Evolutionary conservation across 106 monocot species (phyloP).

Genomic region (Acorus calamus): DNA sequence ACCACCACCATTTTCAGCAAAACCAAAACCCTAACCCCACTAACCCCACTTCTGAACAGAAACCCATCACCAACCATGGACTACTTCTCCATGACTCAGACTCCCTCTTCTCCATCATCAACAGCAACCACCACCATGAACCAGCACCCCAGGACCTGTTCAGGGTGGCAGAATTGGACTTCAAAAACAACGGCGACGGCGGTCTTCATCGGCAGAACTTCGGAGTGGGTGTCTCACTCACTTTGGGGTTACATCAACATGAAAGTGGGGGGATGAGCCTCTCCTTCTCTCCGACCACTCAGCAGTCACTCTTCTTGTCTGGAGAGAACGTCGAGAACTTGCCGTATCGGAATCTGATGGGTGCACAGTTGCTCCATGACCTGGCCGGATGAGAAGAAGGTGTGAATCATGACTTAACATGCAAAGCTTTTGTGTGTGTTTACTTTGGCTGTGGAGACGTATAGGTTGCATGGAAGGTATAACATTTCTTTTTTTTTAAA

Average conservation of each 20-base stretch:
- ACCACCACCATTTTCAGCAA: neutral
- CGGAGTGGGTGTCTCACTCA: constrained; percentile 53
- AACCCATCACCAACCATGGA: constrained; percentile 4
- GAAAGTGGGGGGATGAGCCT: constrained; percentile 13
- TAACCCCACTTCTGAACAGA: neutral
- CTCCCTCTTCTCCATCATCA: neutral
- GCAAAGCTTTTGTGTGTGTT: no score
- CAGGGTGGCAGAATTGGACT: constrained; percentile 42
- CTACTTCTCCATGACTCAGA: constrained; percentile 5
- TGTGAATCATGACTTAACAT: no score
- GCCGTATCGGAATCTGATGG: no score
- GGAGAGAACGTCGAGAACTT: constrained; percentile 13
- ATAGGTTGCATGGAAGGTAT: no score
- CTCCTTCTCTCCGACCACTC: constrained; percentile 16
- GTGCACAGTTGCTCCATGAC: no score
- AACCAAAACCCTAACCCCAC: neutral
- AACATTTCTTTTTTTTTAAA: no score
- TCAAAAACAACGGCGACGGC: constrained; percentile 29
- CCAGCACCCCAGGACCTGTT: constrained; percentile 3
- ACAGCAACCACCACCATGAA: constrained; percentile 1
- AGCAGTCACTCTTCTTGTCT: constrained; percentile 5
- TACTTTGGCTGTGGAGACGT: no score
- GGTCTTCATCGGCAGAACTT: neutral
- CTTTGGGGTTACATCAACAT: constrained; percentile 69
- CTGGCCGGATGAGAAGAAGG: no score